A percentile compares a stretch with the other conserved stretches of the same genome.
Evolutionary conservation across 2,329 filamentous ascomycete species (phyloP).

Genomic region (Mycocentrospora acerina): DNA sequence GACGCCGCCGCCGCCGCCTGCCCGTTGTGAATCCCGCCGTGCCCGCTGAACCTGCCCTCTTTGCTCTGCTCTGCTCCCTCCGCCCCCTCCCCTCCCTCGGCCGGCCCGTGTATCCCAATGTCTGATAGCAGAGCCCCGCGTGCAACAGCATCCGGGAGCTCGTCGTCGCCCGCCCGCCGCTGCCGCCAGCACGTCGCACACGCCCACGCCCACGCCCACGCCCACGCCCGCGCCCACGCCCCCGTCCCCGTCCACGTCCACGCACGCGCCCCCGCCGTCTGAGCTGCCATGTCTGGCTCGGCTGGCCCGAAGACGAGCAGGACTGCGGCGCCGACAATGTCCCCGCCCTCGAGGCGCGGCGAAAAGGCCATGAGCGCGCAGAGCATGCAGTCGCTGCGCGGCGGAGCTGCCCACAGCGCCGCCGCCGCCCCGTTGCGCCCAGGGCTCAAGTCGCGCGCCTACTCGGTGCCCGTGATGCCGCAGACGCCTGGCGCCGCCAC

Average conservation of each 20-base stretch:
- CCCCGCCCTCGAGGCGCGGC: slow-evolving; percentile 14
- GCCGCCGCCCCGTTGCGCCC: too few relatives aligned
- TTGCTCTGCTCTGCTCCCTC: not conserved
- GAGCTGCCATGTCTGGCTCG: slow-evolving; percentile 14
- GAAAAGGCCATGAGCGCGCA: slow-evolving; percentile 31
- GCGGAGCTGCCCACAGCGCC: too few relatives aligned
- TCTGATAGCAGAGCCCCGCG: slow-evolving; percentile 23
- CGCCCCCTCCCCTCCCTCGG: slow-evolving; percentile 1
- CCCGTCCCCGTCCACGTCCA: slow-evolving; percentile 15
- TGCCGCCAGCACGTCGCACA: slow-evolving; percentile 19
- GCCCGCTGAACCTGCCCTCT: not conserved
- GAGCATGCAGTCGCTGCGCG: slow-evolving; percentile 23
- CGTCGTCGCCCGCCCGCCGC: slow-evolving; percentile 18
- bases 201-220: slow-evolving; percentile 18
- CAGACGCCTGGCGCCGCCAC: slow-evolving; percentile 30
- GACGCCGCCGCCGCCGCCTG: too few relatives aligned
- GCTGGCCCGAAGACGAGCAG: too few relatives aligned
- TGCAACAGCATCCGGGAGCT: slow-evolving; percentile 23
- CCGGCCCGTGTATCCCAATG: slow-evolving; percentile 13
- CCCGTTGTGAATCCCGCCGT: too few relatives aligned
- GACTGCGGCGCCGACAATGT: too few relatives aligned
- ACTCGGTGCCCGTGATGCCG: slow-evolving; percentile 42
- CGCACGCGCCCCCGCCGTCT: slow-evolving; percentile 15
- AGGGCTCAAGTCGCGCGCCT: slow-evolving; percentile 37
- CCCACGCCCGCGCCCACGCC: not conserved